Percentiles rank a stretch among this genome's conserved stretches.
These are phyloP conservation scores for Theileria equi DNA, from an alignment of 169 alveolate species.

Conservation along the genomic window DNA sequence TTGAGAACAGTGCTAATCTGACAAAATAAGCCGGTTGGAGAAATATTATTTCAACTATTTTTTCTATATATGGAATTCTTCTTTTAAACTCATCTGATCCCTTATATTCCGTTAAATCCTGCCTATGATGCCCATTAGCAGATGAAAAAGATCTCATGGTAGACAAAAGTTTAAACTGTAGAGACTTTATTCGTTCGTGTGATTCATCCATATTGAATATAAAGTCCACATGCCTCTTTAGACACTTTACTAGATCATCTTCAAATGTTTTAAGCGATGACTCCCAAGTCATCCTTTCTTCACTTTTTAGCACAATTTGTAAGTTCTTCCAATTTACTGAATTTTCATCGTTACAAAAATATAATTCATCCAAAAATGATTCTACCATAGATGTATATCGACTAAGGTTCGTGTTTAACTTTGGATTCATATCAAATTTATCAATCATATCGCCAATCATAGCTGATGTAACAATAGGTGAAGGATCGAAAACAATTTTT, in stretches of 20 bases:
- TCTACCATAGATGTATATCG: constrained; percentile 14
- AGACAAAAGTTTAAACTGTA: constrained; percentile 43
- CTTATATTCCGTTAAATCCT: not conserved
- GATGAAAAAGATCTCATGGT: constrained; percentile 23
- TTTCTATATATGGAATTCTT: constrained; percentile 13
- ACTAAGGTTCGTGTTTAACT: not conserved
- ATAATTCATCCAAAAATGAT: constrained; percentile 36
- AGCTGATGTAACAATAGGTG: constrained; percentile 40
- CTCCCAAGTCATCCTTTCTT: constrained; percentile 60
- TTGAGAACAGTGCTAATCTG: constrained; percentile 51
- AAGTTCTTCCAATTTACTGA: constrained; percentile 65
- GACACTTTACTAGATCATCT: constrained; percentile 65
- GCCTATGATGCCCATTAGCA: not conserved
- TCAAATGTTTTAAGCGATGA: constrained; percentile 61
- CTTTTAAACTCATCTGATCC: constrained; percentile 11
- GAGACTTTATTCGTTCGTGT: constrained; percentile 39
- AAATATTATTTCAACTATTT: constrained; percentile 22
- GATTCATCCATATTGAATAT: constrained; percentile 48
- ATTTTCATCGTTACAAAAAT: constrained; percentile 41
- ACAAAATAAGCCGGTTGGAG: constrained; percentile 58
- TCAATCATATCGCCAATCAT: constrained; percentile 48
- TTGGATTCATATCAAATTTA: constrained; percentile 8
- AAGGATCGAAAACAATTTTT: constrained; percentile 59
- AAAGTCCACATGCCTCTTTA: constrained; percentile 62
- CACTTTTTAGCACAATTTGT: constrained; percentile 66